Evolutionary conservation across 148 eudicot species (phyloP).

Genomic region (Diospyros kaki): DNA sequence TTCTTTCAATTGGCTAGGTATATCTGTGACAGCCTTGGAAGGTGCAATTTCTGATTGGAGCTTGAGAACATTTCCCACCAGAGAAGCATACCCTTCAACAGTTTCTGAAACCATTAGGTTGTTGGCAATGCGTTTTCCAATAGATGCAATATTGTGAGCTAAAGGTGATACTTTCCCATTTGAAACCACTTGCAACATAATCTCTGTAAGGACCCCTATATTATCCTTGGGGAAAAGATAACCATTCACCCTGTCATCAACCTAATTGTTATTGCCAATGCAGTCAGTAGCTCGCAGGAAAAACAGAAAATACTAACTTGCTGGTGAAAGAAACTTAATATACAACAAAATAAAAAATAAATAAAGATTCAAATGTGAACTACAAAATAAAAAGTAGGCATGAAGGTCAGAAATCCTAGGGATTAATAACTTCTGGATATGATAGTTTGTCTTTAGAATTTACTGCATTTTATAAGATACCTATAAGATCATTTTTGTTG

Average conservation of each 20-base stretch:
- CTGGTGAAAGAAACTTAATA: neutral
- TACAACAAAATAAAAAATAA: neutral
- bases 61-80: conserved; percentile 54
- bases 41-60: conserved; percentile 77
- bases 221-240: conserved; percentile 77
- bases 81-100: conserved; percentile 64
- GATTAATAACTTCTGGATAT: neutral
- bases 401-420: neutral
- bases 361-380: too few species aligned
- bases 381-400: too few species aligned
- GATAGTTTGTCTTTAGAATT: neutral
- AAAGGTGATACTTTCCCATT: conserved; percentile 57
- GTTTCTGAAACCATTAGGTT: conserved; percentile 69
- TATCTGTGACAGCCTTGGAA: conserved; percentile 45
- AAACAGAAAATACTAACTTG: neutral
- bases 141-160: conserved; percentile 60
- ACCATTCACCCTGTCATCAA: conserved; percentile 84
- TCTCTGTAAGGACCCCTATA: conserved; percentile 42
- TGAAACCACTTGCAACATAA: conserved; percentile 48
- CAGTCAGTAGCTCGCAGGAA: conserved; percentile 27
- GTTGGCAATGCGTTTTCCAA: conserved; percentile 60
- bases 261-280: conserved; percentile 42
- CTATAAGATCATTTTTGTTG: too few species aligned
- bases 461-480: too few species aligned
- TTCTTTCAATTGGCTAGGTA: conserved; percentile 47